Evolutionary conservation across 2,329 filamentous ascomycete species (phyloP).

Genomic region (Cercospora zeae-maydis): DNA sequence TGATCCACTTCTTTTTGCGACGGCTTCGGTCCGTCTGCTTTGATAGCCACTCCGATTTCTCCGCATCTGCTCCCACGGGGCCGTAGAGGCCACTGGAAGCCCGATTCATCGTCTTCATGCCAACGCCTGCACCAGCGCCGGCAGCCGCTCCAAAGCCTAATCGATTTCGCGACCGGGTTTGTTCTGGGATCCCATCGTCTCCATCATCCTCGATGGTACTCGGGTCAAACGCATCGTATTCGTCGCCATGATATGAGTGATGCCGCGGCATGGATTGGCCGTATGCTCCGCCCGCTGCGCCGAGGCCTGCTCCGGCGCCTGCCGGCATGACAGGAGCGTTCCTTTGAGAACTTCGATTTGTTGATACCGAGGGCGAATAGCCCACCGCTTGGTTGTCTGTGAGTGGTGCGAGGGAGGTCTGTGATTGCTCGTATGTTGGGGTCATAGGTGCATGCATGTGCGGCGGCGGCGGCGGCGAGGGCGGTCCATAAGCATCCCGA

Average conservation of each 20-base stretch:
- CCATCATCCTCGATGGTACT: conserved; percentile 81
- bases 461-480: conserved; percentile 4
- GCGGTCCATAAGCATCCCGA: conserved; percentile 15
- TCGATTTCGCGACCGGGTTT: conserved; percentile 22
- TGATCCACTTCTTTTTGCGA: conserved; percentile 66
- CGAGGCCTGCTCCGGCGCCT: conserved; percentile 13
- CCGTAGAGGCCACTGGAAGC: conserved; percentile 51
- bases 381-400: conserved; percentile 17
- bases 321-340: conserved; percentile 10
- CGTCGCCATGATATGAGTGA: conserved; percentile 29
- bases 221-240: conserved; percentile 58
- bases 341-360: conserved; percentile 15
- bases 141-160: conserved; percentile 22
- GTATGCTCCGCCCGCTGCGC: conserved; percentile 13
- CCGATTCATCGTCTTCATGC: conserved; percentile 41
- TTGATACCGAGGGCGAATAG: conserved; percentile 18
- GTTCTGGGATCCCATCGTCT: conserved; percentile 71
- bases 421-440: conserved; percentile 26
- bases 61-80: conserved; percentile 49
- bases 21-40: conserved; percentile 61
- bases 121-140: conserved; percentile 36
- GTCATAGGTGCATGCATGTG: conserved; percentile 12
- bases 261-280: conserved; percentile 18
- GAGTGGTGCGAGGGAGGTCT: conserved; percentile 29
- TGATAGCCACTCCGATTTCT: conserved; percentile 65